These are phyloP conservation scores for Phialocephala subalpina DNA, from an alignment of 2,329 filamentous ascomycete species.

Conservation along the genomic window DNA sequence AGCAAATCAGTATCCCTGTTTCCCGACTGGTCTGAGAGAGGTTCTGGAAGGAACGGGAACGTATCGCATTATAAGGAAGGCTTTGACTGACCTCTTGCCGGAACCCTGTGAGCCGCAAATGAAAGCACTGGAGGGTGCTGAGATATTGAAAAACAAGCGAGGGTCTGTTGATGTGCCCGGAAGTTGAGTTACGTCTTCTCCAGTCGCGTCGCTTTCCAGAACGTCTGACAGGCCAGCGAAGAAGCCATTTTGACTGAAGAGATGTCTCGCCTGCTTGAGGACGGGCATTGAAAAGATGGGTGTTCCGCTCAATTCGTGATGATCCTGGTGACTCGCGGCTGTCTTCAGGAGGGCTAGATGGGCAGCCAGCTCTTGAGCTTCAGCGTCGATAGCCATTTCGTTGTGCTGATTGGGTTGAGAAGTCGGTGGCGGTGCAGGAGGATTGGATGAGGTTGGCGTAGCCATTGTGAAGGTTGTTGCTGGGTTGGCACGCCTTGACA, in stretches of 20 bases:
- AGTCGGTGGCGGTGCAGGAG: neutral
- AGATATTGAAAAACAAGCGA: slow-evolving; percentile 58
- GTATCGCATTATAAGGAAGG: too few relatives aligned
- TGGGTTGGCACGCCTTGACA: too few relatives aligned
- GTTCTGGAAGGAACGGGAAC: too few relatives aligned
- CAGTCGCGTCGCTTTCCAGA: neutral
- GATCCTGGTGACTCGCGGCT: neutral
- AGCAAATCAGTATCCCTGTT: too few relatives aligned
- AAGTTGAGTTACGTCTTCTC: neutral
- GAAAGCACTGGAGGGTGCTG: slow-evolving; percentile 64
- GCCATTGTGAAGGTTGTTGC: neutral
- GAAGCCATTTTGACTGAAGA: slow-evolving; percentile 1
- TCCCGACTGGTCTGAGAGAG: too few relatives aligned
- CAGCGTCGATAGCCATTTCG: neutral
- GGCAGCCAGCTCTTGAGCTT: neutral
- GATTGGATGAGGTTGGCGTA: neutral
- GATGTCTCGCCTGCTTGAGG: neutral
- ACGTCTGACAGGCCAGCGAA: slow-evolving; percentile 31
- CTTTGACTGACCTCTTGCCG: too few relatives aligned
- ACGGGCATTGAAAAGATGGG: slow-evolving; percentile 4
- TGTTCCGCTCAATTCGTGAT: slow-evolving; percentile 1
- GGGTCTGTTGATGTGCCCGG: slow-evolving; percentile 32
- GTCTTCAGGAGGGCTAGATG: neutral
- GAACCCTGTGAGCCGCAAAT: slow-evolving; percentile 70
- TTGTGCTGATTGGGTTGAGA: neutral